Evolutionary conservation across 139 green algal genomes (phyloP).

Genomic region (Volvox reticuliferus): DNA sequence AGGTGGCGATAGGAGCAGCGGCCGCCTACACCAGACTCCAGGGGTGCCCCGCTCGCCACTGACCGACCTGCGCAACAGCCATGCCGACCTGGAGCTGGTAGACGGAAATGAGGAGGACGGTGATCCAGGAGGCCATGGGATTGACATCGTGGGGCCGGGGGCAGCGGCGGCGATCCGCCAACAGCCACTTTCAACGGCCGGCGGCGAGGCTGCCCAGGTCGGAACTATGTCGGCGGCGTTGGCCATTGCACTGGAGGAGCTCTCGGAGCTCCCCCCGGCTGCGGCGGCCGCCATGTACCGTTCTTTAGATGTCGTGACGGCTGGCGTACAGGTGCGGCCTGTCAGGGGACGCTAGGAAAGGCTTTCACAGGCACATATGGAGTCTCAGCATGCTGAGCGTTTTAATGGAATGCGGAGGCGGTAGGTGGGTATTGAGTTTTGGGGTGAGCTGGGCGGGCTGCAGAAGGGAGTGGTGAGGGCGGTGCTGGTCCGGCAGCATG

Average conservation of each 20-base stretch:
- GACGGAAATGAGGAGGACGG: neutral
- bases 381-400: neutral
- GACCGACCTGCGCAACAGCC: slow-evolving; percentile 38
- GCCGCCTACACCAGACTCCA: neutral
- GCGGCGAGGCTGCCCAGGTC: neutral
- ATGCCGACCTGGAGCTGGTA: slow-evolving; percentile 35
- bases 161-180: neutral
- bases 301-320: slow-evolving; percentile 14
- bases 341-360: too few relatives aligned
- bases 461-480: neutral
- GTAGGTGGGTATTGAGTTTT: neutral
- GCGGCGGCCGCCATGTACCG: slow-evolving; percentile 40
- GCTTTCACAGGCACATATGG: neutral
- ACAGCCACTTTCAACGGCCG: neutral
- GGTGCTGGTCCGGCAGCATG: neutral
- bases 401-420: neutral
- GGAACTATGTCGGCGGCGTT: neutral
- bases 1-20: neutral
- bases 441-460: neutral
- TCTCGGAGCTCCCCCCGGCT: slow-evolving; percentile 30
- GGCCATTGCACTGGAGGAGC: slow-evolving; percentile 25
- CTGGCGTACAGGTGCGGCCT: slow-evolving; percentile 29
- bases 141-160: neutral
- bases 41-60: slow-evolving; percentile 2
- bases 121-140: neutral